A percentile compares a stretch with the other conserved stretches of the same genome.
Evolutionary conservation across 2,329 filamentous ascomycete genomes (phyloP).

Genomic region (Xylariaceae sp.): DNA sequence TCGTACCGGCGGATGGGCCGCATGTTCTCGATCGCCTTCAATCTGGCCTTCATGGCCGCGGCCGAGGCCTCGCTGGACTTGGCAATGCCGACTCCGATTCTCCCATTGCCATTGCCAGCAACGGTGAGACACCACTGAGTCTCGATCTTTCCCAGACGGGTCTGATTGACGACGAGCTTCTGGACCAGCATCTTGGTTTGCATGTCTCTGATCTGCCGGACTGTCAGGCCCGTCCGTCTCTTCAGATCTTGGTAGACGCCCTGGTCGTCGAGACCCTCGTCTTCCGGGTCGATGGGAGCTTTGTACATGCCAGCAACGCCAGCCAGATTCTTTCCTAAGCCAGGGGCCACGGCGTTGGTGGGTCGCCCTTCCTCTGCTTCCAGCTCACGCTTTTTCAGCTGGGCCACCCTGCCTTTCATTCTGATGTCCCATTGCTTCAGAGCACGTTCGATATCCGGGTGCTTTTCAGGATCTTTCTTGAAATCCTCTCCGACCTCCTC

Average conservation of each 20-base stretch:
- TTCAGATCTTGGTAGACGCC: conserved; percentile 46
- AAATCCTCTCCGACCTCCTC: too few relatives aligned
- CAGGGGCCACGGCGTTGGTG: conserved; percentile 34
- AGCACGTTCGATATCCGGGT: too few relatives aligned
- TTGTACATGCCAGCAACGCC: conserved; percentile 47
- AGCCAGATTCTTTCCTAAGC: conserved; percentile 42
- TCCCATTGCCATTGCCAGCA: conserved; percentile 79
- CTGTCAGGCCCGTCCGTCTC: conserved; percentile 45
- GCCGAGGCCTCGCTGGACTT: conserved; percentile 71
- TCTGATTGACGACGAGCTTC: conserved; percentile 82
- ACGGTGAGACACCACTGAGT: conserved; percentile 70
- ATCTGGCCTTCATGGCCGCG: conserved; percentile 63
- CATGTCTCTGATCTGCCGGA: conserved; percentile 46
- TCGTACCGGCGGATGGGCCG: conserved; percentile 87
- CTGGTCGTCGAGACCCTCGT: conserved; percentile 42
- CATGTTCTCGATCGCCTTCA: conserved; percentile 86
- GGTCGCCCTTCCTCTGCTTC: too few relatives aligned
- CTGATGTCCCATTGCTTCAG: too few relatives aligned
- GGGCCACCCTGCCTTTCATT: too few relatives aligned
- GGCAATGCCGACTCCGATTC: conserved; percentile 81
- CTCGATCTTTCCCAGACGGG: conserved; percentile 86
- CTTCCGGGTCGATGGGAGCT: conserved; percentile 39
- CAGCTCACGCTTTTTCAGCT: too few relatives aligned
- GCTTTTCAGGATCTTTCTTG: too few relatives aligned
- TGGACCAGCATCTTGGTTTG: conserved; percentile 64